Evolutionary conservation across 768 basidiomycete genomes (phyloP).

Genomic region (Dacryopinax spathularia): DNA sequence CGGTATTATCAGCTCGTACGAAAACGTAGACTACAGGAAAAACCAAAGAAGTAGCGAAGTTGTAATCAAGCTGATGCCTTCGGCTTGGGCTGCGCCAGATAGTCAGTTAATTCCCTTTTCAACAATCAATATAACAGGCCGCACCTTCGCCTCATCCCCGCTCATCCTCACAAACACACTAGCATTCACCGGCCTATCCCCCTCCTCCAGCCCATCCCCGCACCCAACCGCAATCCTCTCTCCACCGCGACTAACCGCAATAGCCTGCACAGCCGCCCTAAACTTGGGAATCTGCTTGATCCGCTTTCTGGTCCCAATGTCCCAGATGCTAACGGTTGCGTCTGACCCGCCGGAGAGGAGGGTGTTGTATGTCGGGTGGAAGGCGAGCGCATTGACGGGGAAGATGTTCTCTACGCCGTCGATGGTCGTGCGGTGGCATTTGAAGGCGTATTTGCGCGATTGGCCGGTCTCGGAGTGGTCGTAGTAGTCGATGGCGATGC

Average conservation of each 20-base stretch:
- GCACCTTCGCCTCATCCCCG: constrained; percentile 67
- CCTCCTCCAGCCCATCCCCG: constrained; percentile 85
- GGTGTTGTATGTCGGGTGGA: constrained; percentile 84
- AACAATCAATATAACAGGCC: constrained; percentile 11
- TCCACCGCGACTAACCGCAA: constrained; percentile 71
- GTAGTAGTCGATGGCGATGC: constrained; percentile 95
- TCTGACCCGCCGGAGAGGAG: constrained; percentile 95
- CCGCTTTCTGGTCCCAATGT: constrained; percentile 90
- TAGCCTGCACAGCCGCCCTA: constrained; percentile 32
- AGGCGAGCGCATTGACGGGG: constrained; percentile 89
- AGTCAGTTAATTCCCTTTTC: background rate
- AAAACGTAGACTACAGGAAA: too few relatives aligned
- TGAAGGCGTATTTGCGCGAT: constrained; percentile 89
- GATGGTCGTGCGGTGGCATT: constrained; percentile 83
- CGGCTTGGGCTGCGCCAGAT: background rate
- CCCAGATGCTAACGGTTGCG: constrained; percentile 90
- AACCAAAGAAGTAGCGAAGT: too few relatives aligned
- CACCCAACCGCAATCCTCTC: constrained; percentile 68
- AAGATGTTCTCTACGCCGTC: constrained; percentile 90
- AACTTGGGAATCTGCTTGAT: constrained; percentile 81
- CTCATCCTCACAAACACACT: constrained; percentile 46
- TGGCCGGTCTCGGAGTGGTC: constrained; percentile 65
- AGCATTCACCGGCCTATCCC: constrained; percentile 57
- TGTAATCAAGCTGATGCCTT: background rate
- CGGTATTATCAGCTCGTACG: too few relatives aligned